A percentile compares a stretch with the other conserved stretches of the same genome.
Conservation (phyloP, 1,284 basidiomycete species). For the Apiotrichum akiyoshidainum region DNA sequence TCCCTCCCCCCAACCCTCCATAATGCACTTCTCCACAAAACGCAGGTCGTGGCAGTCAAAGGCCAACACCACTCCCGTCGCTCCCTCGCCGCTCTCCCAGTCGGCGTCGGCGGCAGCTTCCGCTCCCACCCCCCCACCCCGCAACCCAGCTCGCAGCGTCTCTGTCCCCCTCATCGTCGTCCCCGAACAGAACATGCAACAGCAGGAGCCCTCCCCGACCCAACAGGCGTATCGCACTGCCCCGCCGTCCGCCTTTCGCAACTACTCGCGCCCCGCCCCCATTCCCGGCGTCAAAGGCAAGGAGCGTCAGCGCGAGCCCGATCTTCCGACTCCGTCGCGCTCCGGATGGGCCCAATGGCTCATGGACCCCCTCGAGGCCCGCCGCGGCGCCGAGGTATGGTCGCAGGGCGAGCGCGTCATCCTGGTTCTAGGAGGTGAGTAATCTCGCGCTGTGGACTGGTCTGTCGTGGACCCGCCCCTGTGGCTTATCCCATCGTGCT, state of each 20-base stretch:
- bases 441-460: no score
- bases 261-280: not conserved
- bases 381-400: conserved; percentile 31
- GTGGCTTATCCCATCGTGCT: no score
- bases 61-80: not conserved
- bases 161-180: conserved; percentile 5
- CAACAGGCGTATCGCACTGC: not conserved
- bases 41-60: not conserved
- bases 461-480: not conserved
- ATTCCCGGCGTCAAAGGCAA: conserved; percentile 10
- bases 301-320: conserved; percentile 10
- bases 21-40: not conserved
- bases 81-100: not conserved
- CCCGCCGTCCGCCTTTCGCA: conserved; percentile 16
- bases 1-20: not conserved
- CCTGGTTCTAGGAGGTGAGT: conserved; percentile 38
- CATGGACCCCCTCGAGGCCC: conserved; percentile 28
- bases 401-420: conserved; percentile 26
- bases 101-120: not conserved
- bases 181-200: conserved; percentile 1
- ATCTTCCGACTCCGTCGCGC: conserved; percentile 11
- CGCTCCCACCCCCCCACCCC: not conserved
- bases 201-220: not conserved
- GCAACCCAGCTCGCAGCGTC: not conserved
- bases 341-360: conserved; percentile 24